Conservation (phyloP, 2,329 filamentous ascomycete genomes). For the Nothomitra cinnamomea region DNA sequence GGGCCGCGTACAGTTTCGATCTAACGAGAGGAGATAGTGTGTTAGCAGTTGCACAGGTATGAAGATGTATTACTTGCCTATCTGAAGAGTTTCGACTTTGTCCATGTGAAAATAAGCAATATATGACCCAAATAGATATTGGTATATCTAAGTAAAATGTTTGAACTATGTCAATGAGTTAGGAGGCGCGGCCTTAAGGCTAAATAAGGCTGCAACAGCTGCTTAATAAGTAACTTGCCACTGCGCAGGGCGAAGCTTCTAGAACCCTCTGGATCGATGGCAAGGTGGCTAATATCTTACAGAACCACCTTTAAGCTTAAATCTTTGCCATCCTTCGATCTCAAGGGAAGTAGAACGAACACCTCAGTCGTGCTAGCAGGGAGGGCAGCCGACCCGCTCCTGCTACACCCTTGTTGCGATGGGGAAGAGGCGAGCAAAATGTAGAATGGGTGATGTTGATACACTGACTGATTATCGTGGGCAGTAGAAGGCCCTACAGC, state of each 20-base stretch:
- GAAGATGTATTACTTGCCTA: background rate
- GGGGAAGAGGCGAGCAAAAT: background rate
- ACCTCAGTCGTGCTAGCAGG: background rate
- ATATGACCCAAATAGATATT: background rate
- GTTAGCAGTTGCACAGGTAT: background rate
- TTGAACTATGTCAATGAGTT: background rate
- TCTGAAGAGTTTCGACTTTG: background rate
- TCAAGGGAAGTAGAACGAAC: no score
- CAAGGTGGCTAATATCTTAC: background rate
- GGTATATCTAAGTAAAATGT: background rate
- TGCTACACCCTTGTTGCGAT: background rate
- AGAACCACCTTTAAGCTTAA: background rate
- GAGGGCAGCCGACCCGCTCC: background rate
- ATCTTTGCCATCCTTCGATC: no score
- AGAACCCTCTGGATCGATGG: background rate
- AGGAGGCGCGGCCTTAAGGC: no score
- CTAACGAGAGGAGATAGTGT: no score
- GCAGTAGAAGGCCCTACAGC: background rate
- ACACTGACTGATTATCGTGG: background rate
- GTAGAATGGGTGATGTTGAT: background rate
- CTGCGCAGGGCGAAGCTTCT: background rate
- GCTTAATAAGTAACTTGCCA: background rate
- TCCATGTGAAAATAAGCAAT: background rate
- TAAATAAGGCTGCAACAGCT: no score
- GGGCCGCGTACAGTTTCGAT: no score